These are phyloP conservation scores for Podospora pseudoanserina DNA, from an alignment of 495 filamentous ascomycete species.

Conservation along the genomic window DNA sequence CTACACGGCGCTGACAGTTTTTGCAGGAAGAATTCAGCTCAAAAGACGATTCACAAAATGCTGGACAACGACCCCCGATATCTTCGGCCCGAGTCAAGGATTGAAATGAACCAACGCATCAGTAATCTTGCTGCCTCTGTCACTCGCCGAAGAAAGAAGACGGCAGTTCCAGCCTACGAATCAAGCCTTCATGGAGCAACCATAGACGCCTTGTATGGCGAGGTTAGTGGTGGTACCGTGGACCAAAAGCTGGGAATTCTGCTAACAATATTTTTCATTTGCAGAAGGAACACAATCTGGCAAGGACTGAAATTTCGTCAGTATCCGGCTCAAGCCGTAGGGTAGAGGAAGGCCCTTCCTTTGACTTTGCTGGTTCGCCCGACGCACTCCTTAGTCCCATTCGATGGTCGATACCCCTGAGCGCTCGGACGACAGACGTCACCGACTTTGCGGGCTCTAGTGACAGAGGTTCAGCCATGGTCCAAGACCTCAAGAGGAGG, in stretches of 20 bases:
- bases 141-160: conserved; percentile 18
- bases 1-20: conserved; percentile 8
- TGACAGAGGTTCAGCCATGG: conserved; percentile 1
- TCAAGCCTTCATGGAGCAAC: no score
- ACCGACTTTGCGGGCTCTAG: neutral
- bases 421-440: neutral
- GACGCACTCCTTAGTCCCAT: neutral
- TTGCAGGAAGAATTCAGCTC: conserved; percentile 44
- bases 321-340: conserved; percentile 14
- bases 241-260: neutral
- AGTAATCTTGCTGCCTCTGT: conserved; percentile 26
- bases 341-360: conserved; percentile 14
- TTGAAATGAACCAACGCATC: conserved; percentile 42
- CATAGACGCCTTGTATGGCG: conserved; percentile 6
- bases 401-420: conserved; percentile 12
- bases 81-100: conserved; percentile 43
- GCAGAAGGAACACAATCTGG: conserved; percentile 9
- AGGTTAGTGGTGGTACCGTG: neutral
- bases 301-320: conserved; percentile 14
- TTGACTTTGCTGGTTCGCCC: conserved; percentile 15
- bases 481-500: conserved; percentile 22
- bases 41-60: conserved; percentile 46
- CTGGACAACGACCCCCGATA: conserved; percentile 47
- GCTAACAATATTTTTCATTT: neutral
- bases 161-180: neutral